A percentile compares a stretch with the other conserved stretches of the same genome.
phyloP scores from a whole-genome alignment of 192 early-diverging fungal genomes.

The Pilaira anomala region DNA sequence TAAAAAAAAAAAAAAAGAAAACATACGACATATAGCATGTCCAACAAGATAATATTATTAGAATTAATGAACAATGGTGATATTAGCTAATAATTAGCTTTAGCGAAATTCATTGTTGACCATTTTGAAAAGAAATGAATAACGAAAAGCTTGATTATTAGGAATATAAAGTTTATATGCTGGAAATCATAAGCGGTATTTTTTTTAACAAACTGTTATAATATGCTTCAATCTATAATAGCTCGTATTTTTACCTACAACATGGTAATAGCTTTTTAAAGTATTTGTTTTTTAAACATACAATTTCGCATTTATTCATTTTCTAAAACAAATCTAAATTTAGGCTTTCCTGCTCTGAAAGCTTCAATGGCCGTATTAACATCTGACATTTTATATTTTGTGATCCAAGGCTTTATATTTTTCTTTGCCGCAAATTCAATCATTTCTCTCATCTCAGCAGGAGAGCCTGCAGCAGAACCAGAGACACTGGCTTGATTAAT shows the following conservation, averaged over 20 bases:
- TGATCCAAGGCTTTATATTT: slow-evolving; percentile 52
- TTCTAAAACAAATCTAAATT: slow-evolving; percentile 70
- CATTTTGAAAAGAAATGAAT: too few species aligned
- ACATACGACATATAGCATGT: too few species aligned
- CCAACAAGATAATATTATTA: too few species aligned
- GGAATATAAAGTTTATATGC: too few species aligned
- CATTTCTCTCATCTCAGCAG: slow-evolving; percentile 52
- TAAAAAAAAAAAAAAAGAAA: too few species aligned
- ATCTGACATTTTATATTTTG: slow-evolving; percentile 54
- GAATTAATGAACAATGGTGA: too few species aligned
- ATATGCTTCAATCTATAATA: neutral
- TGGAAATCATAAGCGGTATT: neutral
- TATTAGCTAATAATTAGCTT: too few species aligned
- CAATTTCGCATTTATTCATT: slow-evolving; percentile 42
- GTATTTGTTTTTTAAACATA: neutral
- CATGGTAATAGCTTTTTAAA: neutral
- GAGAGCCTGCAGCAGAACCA: slow-evolving; percentile 17
- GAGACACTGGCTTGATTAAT: neutral
- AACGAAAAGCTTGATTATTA: too few species aligned
- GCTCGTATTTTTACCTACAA: too few species aligned
- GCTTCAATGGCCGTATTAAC: slow-evolving; percentile 59
- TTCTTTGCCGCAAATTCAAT: slow-evolving; percentile 57
- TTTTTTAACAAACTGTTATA: neutral
- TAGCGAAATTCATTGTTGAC: too few species aligned
- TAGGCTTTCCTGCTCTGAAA: slow-evolving; percentile 59